phyloP scores from a whole-genome alignment of 2,329 filamentous ascomycete genomes.

The Talaromyces sp. region DNA sequence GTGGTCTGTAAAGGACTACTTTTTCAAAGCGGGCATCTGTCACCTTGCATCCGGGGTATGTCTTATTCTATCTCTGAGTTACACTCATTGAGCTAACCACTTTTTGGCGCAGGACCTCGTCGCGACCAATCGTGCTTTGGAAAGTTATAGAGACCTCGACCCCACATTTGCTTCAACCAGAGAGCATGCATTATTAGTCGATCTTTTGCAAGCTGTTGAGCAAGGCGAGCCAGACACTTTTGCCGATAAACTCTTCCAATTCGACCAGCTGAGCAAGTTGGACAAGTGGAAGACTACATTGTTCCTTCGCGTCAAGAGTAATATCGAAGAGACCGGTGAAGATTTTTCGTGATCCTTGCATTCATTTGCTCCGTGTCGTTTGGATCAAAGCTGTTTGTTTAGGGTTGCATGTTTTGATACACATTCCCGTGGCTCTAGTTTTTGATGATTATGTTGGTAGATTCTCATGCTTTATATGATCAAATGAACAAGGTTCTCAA shows the following conservation, averaged over 20 bases:
- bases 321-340: conserved; percentile 68
- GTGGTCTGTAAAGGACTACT: conserved; percentile 92
- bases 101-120: conserved; percentile 61
- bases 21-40: conserved; percentile 90
- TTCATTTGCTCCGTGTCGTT: neutral
- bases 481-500: neutral
- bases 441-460: neutral
- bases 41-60: conserved; percentile 64
- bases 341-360: conserved; percentile 58
- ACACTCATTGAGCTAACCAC: neutral
- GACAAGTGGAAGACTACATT: conserved; percentile 97
- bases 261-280: conserved; percentile 85
- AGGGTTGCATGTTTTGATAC: neutral
- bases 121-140: conserved; percentile 72
- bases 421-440: neutral
- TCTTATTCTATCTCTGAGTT: neutral
- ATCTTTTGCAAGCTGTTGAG: conserved; percentile 72
- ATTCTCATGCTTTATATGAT: neutral
- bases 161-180: conserved; percentile 71
- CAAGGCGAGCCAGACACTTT: conserved; percentile 78
- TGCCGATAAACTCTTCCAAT: conserved; percentile 81
- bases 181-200: conserved; percentile 76
- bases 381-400: neutral
- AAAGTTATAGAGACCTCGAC: conserved; percentile 77
- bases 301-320: conserved; percentile 76